These are phyloP conservation scores for Asclepias syriaca DNA, from an alignment of 257 asterid species.

Conservation along the genomic window DNA sequence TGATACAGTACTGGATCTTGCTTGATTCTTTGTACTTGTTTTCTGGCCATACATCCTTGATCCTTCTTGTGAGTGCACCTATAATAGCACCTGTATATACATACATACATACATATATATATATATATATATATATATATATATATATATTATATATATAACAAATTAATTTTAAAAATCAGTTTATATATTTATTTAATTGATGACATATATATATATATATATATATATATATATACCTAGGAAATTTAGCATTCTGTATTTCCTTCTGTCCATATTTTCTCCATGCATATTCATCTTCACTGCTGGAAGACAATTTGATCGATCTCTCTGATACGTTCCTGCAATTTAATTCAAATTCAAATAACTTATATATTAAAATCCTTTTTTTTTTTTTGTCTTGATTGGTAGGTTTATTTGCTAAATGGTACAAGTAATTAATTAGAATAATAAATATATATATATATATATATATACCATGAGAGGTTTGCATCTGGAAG, in stretches of 20 bases:
- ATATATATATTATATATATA: no score
- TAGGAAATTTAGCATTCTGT: slow-evolving; percentile 43
- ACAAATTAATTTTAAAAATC: background rate
- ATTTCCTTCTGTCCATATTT: slow-evolving; percentile 82
- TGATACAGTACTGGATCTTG: slow-evolving; percentile 30
- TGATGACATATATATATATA: no score
- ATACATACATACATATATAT: no score
- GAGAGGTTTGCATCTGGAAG: no score
- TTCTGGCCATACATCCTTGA: slow-evolving; percentile 58
- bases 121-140: no score
- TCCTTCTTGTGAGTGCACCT: slow-evolving; percentile 69
- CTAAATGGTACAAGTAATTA: background rate
- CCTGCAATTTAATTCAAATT: slow-evolving; percentile 26
- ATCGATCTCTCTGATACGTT: slow-evolving; percentile 37
- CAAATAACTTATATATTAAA: background rate
- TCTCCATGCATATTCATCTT: slow-evolving; percentile 75
- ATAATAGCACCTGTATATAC: slow-evolving; percentile 49
- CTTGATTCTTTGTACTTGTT: slow-evolving; percentile 53
- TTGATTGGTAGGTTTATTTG: background rate
- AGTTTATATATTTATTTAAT: no score
- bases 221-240: slow-evolving; percentile 29
- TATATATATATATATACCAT: no score
- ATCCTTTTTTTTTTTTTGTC: no score
- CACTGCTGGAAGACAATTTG: slow-evolving; percentile 18
- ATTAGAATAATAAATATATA: no score